Conservation (phyloP, 805 yeast species). For the Ogataea polymorpha region DNA sequence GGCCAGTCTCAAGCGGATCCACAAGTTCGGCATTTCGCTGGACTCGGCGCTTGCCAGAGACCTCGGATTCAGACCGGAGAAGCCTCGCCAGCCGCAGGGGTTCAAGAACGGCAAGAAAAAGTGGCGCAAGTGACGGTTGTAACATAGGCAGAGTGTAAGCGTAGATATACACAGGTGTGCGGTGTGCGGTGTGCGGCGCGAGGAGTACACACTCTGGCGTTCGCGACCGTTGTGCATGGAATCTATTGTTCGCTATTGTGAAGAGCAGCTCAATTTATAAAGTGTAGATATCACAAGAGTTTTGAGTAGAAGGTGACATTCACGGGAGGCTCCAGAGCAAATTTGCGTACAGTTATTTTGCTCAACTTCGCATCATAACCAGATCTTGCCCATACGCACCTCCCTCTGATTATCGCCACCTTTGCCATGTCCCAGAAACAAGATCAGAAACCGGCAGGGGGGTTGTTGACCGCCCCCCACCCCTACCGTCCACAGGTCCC, state of each 20-base stretch:
- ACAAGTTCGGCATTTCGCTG: constrained; percentile 77
- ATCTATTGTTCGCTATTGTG: constrained; percentile 9
- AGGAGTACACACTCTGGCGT: neutral
- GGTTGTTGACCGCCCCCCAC: neutral
- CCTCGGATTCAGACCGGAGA: constrained; percentile 45
- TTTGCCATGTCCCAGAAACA: constrained; percentile 2
- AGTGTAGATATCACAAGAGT: constrained; percentile 6
- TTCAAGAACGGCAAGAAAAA: constrained; percentile 2
- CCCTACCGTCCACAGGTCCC: neutral
- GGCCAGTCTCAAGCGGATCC: constrained; percentile 65
- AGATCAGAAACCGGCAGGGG: constrained; percentile 3
- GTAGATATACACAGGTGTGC: constrained; percentile 1
- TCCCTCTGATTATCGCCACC: neutral
- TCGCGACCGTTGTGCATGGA: constrained; percentile 2
- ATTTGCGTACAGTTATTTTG: no score
- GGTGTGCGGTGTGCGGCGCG: constrained; percentile 3
- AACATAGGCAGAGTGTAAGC: constrained; percentile 1
- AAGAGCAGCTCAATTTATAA: constrained; percentile 1
- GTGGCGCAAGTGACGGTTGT: neutral
- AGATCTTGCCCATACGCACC: no score
- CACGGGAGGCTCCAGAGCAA: neutral
- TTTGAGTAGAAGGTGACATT: constrained; percentile 2
- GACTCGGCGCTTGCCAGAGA: constrained; percentile 67
- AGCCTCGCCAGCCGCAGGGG: no score
- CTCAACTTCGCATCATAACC: no score